Base-by-base conservation (phyloP, 139 green algal genomes). In the Picochlorum sp. region DNA sequence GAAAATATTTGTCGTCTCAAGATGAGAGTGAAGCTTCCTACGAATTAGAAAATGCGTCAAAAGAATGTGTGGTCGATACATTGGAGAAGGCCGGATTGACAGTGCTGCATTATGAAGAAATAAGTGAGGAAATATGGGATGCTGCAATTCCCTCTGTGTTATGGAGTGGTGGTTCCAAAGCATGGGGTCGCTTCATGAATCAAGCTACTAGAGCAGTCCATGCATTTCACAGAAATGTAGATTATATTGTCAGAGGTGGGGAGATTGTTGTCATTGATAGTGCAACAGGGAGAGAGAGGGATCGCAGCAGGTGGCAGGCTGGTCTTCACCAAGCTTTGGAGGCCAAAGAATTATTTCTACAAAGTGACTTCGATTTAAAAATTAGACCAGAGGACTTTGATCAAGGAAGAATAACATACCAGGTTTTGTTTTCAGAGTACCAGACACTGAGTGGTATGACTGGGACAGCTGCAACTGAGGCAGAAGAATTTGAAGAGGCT, bases 271-370 rank as follows among this genome's bases (percentile, higher is more conserved):
- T 93, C 24, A 62, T 93, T 10, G 77, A 92, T 65, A 66, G 67
- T 49, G 67, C 68, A 57, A 87, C 74, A 8, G 81, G 83, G 6
- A 68, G 83, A 3, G 60, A 77, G 13, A 62, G 45, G 37, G 11
- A 38, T 2, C 55, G 58, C 3, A 75, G 68, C 38, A 67, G 86
- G n/a, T 93, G 81, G 81, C 67, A 49, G 1, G 73, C 83, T 23
- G 69, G 70, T n/a, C 49, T 93, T 18, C 86, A 93, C 62, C 80
- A 88, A 59, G 84, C 86, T 3, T 54, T 92, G 7, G 86, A 94
- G 71, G 83, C 84, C 6, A 90, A 94, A 66, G 60, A 66, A 20
- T 7, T 21, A n/a, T 21, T 21, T 11, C 47, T 54, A 26, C 47
- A 54, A 54, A 54, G 47, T 20, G 47, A 54, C 23, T 73, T 92